These are phyloP conservation scores for Fragilariopsis cylindrus DNA, from an alignment of 108 stramenopile species.

Conservation along the genomic window DNA sequence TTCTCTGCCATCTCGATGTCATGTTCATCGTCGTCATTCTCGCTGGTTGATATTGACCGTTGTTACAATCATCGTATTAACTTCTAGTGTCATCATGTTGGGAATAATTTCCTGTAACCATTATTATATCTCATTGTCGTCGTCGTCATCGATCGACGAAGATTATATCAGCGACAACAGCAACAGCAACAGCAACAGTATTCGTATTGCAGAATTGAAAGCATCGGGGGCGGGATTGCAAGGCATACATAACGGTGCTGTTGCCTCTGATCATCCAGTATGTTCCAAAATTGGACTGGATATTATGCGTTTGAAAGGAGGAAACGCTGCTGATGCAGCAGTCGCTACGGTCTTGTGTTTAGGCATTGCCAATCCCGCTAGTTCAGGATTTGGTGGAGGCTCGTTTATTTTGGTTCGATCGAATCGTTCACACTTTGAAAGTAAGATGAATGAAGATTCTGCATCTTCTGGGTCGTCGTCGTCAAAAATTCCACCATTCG, in stretches of 20 bases:
- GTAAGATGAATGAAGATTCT: not conserved
- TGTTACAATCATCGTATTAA: too few relatives aligned
- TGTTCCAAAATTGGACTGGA: constrained; percentile 56
- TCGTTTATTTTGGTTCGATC: constrained; percentile 74
- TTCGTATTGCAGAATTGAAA: too few relatives aligned
- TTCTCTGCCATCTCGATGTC: too few relatives aligned
- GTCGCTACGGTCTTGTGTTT: constrained; percentile 74
- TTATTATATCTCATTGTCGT: too few relatives aligned
- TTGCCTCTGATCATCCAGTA: constrained; percentile 61
- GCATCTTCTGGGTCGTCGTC: not conserved
- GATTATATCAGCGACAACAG: too few relatives aligned
- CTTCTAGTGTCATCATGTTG: too few relatives aligned
- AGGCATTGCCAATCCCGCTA: constrained; percentile 78
- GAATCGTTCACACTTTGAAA: constrained; percentile 29
- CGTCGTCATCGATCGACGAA: too few relatives aligned
- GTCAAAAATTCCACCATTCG: constrained; percentile 26
- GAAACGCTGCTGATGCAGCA: constrained; percentile 84
- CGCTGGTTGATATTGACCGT: too few relatives aligned
- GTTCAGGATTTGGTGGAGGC: constrained; percentile 83
- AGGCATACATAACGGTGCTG: constrained; percentile 50
- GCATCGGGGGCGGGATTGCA: constrained; percentile 3
- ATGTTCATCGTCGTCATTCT: too few relatives aligned
- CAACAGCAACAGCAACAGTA: too few relatives aligned
- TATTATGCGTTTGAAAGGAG: constrained; percentile 47
- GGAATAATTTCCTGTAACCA: too few relatives aligned